Percentiles rank a stretch among this genome's conserved stretches.
Conservation (phyloP, 352 stramenopile genomes). For the Phytophthora multivora region DNA sequence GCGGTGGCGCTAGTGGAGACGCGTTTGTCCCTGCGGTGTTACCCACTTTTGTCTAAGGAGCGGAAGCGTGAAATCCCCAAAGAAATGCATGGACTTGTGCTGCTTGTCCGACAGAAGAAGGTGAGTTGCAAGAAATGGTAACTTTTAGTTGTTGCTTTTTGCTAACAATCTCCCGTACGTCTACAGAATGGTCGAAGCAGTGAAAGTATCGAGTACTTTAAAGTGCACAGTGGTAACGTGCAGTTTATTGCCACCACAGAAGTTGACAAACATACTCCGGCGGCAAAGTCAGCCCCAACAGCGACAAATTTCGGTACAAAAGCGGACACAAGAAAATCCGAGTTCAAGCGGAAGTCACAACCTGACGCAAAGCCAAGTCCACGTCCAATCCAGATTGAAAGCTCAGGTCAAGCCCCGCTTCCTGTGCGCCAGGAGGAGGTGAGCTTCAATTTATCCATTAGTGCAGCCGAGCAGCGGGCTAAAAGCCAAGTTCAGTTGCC, state of each 20-base stretch:
- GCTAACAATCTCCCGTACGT: conserved; percentile 11
- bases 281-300: background rate
- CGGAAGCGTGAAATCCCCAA: conserved; percentile 64
- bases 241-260: conserved; percentile 27
- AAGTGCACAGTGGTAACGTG: conserved; percentile 31
- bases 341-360: conserved; percentile 15
- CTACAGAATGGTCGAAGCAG: conserved; percentile 67
- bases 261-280: background rate
- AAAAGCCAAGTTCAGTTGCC: conserved; percentile 72
- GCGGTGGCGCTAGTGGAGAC: conserved; percentile 64
- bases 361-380: background rate
- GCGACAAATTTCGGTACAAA: conserved; percentile 2
- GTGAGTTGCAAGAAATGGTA: conserved; percentile 19
- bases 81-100: conserved; percentile 59
- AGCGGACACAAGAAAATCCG: background rate
- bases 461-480: conserved; percentile 50
- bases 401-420: conserved; percentile 28
- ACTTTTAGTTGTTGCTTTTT: background rate
- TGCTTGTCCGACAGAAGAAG: conserved; percentile 70
- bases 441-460: conserved; percentile 79
- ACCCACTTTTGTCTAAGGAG: conserved; percentile 66
- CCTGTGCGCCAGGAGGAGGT: conserved; percentile 62
- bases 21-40: conserved; percentile 49
- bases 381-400: background rate
- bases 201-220: conserved; percentile 74